A percentile compares a stretch with the other conserved stretches of the same genome.
Conservation (phyloP, 257 asterid genomes). For the Nicotiana knightiana region DNA sequence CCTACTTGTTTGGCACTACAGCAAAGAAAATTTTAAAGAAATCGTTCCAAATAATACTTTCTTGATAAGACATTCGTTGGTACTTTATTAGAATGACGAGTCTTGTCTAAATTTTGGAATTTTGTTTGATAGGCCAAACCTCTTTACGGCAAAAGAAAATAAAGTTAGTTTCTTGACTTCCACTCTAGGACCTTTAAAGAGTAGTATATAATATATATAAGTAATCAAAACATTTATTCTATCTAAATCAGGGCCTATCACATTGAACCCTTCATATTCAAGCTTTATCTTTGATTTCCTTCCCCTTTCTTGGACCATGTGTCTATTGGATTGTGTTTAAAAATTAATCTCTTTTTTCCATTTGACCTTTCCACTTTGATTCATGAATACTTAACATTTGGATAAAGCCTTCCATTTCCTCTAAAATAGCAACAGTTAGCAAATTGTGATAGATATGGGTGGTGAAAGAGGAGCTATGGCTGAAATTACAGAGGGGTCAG, state of each 20-base stretch:
- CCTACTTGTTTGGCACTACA: slow-evolving; percentile 21
- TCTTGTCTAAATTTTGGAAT: slow-evolving; percentile 18
- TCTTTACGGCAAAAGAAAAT: slow-evolving; percentile 19
- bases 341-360: not conserved
- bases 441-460: not conserved
- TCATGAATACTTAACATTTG: not conserved
- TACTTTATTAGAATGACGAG: not conserved
- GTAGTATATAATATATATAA: slow-evolving; percentile 19
- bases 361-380: not conserved
- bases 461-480: slow-evolving; percentile 24
- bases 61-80: not conserved
- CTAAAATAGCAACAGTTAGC: not conserved
- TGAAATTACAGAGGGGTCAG: slow-evolving; percentile 17
- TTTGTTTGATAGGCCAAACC: slow-evolving; percentile 8
- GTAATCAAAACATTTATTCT: not conserved
- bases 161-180: slow-evolving; percentile 48
- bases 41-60: slow-evolving; percentile 13
- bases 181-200: slow-evolving; percentile 23
- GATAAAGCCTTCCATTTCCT: not conserved
- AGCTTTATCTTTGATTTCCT: slow-evolving; percentile 23
- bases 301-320: slow-evolving; percentile 6
- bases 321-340: not conserved
- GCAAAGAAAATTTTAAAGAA: not conserved
- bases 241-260: slow-evolving; percentile 18
- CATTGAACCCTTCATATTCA: slow-evolving; percentile 36